These are phyloP conservation scores for Penicillium coprophilum DNA, from an alignment of 495 filamentous ascomycete species.

Conservation along the genomic window DNA sequence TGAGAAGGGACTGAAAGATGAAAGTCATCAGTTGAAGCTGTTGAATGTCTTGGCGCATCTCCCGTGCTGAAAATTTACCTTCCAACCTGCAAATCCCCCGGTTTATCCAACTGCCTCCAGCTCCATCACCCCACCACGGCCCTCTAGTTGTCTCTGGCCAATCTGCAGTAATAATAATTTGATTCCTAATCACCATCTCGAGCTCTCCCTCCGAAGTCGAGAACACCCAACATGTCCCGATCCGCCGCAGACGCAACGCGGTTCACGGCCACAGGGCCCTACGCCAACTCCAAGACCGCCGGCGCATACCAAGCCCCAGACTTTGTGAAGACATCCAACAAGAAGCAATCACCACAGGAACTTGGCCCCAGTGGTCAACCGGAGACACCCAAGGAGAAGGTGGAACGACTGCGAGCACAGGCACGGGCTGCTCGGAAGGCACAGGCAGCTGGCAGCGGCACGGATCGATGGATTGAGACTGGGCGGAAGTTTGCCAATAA, in stretches of 20 bases:
- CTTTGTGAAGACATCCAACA: constrained; percentile 29
- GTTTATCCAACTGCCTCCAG: constrained; percentile 15
- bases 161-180: constrained; percentile 5
- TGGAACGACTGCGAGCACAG: constrained; percentile 79
- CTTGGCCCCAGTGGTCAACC: constrained; percentile 35
- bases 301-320: constrained; percentile 40
- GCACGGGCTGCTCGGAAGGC: constrained; percentile 67
- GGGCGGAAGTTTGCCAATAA: constrained; percentile 77
- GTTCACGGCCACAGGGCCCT: constrained; percentile 89
- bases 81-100: constrained; percentile 19
- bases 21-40: constrained; percentile 6
- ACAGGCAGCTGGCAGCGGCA: constrained; percentile 52
- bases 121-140: constrained; percentile 20
- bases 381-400: constrained; percentile 89
- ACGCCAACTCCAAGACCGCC: constrained; percentile 70
- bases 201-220: not conserved
- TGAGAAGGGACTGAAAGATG: not conserved
- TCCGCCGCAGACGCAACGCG: constrained; percentile 91
- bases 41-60: constrained; percentile 29
- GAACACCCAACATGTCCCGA: constrained; percentile 63
- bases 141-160: constrained; percentile 10
- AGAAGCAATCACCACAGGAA: constrained; percentile 22
- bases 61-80: constrained; percentile 44
- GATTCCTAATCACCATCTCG: not conserved
- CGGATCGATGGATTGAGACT: constrained; percentile 67